These are phyloP conservation scores for Piper betle DNA, from an alignment of 164 flowering plant genomes.

Conservation along the genomic window DNA sequence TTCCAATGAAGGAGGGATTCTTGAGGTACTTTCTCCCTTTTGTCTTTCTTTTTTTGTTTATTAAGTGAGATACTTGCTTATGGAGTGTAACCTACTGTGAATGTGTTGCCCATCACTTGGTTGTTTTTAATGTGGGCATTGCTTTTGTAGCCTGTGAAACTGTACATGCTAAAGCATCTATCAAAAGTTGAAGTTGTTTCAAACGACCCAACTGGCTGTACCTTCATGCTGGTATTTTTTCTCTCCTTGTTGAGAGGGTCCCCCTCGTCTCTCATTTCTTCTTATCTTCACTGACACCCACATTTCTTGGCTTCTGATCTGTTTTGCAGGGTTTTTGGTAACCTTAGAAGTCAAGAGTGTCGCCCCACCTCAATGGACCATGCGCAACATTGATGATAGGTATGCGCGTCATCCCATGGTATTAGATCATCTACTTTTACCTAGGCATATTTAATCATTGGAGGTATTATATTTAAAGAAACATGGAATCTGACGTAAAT, in stretches of 20 bases:
- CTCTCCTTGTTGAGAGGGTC: neutral
- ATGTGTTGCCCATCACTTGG: too few species aligned
- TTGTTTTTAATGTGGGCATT: neutral
- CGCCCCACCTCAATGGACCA: slow-evolving; percentile 98
- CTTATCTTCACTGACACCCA: slow-evolving; percentile 2
- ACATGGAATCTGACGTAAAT: too few species aligned
- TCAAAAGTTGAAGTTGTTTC: slow-evolving; percentile 88
- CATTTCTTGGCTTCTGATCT: neutral
- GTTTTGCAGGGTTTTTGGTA: slow-evolving; percentile 82
- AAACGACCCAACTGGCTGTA: slow-evolving; percentile 92
- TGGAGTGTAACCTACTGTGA: neutral
- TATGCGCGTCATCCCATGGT: slow-evolving; percentile 11
- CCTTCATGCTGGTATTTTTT: slow-evolving; percentile 69
- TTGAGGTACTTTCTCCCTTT: slow-evolving; percentile 76
- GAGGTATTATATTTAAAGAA: too few species aligned
- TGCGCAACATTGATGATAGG: slow-evolving; percentile 98
- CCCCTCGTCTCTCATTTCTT: too few species aligned
- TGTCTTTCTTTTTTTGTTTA: neutral
- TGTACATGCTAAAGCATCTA: slow-evolving; percentile 94
- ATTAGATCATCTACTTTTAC: too few species aligned
- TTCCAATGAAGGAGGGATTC: slow-evolving; percentile 78
- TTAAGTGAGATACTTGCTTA: neutral
- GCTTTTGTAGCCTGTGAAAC: slow-evolving; percentile 70
- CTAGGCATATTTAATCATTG: too few species aligned
- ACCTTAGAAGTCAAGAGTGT: slow-evolving; percentile 92